These are phyloP conservation scores for Candida ponderosae DNA, from an alignment of 805 yeast genomes.

Conservation along the genomic window DNA sequence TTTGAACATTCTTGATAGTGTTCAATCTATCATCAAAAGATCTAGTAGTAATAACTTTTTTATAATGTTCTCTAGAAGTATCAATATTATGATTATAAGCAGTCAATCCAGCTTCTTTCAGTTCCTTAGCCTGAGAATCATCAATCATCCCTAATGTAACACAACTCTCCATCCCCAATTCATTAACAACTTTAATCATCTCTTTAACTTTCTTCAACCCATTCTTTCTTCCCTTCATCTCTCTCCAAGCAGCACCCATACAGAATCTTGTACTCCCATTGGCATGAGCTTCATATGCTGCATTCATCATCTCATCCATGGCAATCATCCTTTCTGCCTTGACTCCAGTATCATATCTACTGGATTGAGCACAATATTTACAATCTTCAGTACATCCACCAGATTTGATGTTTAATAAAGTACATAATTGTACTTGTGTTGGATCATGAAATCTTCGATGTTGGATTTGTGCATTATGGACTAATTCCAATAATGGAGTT, in stretches of 20 bases:
- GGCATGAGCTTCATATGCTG: slow-evolving; percentile 55
- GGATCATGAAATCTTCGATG: slow-evolving; percentile 67
- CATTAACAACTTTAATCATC: slow-evolving; percentile 60
- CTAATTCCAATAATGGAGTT: slow-evolving; percentile 58
- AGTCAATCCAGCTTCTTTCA: slow-evolving; percentile 66
- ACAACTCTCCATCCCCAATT: slow-evolving; percentile 66
- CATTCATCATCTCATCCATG: slow-evolving; percentile 53
- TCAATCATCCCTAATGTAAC: slow-evolving; percentile 77
- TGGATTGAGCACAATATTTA: slow-evolving; percentile 73
- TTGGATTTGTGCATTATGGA: slow-evolving; percentile 52
- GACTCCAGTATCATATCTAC: slow-evolving; percentile 62
- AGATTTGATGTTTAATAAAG: slow-evolving; percentile 64
- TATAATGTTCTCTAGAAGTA: slow-evolving; percentile 71
- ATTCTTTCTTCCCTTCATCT: slow-evolving; percentile 69
- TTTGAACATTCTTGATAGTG: slow-evolving; percentile 57
- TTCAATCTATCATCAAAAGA: slow-evolving; percentile 62
- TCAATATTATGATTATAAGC: slow-evolving; percentile 80
- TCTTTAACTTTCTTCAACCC: slow-evolving; percentile 53
- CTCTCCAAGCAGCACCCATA: slow-evolving; percentile 87
- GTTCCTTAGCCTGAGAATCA: slow-evolving; percentile 48
- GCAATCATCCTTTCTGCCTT: slow-evolving; percentile 58
- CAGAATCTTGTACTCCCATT: slow-evolving; percentile 77
- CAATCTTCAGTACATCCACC: slow-evolving; percentile 85
- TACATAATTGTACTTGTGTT: slow-evolving; percentile 63
- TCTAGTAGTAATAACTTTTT: slow-evolving; percentile 64